phyloP scores from a whole-genome alignment of 108 stramenopile genomes.

The Epipyxis sp. region DNA sequence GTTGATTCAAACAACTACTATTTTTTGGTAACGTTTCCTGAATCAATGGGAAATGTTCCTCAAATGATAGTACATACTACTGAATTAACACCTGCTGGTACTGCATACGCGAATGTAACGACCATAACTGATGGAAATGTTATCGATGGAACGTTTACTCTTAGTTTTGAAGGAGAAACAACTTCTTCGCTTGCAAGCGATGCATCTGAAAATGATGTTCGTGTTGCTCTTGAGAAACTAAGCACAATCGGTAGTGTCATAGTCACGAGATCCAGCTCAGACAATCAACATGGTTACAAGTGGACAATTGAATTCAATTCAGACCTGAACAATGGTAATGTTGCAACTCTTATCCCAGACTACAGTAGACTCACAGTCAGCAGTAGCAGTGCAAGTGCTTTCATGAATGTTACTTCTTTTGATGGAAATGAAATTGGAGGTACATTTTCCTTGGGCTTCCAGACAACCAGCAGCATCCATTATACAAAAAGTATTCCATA shows the following conservation, averaged over 20 bases:
- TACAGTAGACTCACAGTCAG: constrained; percentile 53
- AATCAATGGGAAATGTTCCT: constrained; percentile 67
- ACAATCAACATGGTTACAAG: constrained; percentile 56
- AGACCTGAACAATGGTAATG: constrained; percentile 56
- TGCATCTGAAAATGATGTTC: constrained; percentile 59
- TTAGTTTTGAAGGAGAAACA: constrained; percentile 64
- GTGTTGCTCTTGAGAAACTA: constrained; percentile 53
- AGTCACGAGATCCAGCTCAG: constrained; percentile 53
- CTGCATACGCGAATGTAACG: constrained; percentile 51
- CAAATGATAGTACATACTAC: constrained; percentile 58
- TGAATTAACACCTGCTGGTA: constrained; percentile 47
- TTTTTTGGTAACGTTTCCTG: constrained; percentile 66
- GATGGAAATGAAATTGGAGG: constrained; percentile 36
- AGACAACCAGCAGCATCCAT: background rate
- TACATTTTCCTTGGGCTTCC: constrained; percentile 16
- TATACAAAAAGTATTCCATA: constrained; percentile 40
- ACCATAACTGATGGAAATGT: constrained; percentile 67
- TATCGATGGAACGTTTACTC: constrained; percentile 62
- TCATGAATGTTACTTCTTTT: background rate
- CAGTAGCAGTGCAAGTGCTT: constrained; percentile 35
- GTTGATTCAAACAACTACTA: constrained; percentile 48
- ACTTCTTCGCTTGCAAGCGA: constrained; percentile 63
- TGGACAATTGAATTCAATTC: constrained; percentile 50
- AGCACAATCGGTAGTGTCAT: constrained; percentile 60
- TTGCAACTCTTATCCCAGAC: constrained; percentile 46